Base-by-base conservation (phyloP, 2,329 filamentous ascomycete genomes). In the Davidsoniella australis region DNA sequence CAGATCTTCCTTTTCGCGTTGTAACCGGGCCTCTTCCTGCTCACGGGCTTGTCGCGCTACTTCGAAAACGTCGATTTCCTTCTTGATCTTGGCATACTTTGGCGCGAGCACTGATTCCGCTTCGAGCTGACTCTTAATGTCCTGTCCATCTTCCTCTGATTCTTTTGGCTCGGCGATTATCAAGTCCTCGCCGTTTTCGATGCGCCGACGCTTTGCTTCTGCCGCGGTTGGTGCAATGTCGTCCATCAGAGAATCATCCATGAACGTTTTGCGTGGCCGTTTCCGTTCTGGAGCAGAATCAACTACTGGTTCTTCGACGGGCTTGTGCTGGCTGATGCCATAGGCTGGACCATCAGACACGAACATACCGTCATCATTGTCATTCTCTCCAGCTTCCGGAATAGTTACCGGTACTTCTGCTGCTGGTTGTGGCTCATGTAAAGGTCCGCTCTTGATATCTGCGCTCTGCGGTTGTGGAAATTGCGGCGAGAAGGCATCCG, bases 201-300 rank as follows among this genome's bases (percentile, higher is more conserved):
- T 69, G 23, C 81, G 78, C 18, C 82, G 79, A n/a, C 80, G 77
- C 61, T 94, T 96, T 59, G 87, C 75, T 4, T 78, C 78, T 24
- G 82, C 78, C 3, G 84, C 79, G 1, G 80, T 85, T 0, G 87
- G 84, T 1, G 88, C 78, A 49, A 94, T 73, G 18, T 73, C 70
- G 12, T 86, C 78, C 61, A 89, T 75, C 7, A 82, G 63, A 41
- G 24, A 44, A 29, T 49, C 47, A 12, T 53, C 82, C 74, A 48
- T 75, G 65, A 46, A 62, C 63, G 1, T 61, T 62, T 4, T 65
- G 63, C 1, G 68, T 64, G 3, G 67, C 65, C 2, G 59, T 60
- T 20, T 74, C 63, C 57, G 78, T 78, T 26, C 67, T 38, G 17
- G 37, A 2, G 26, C 26, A 12, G 26, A 9, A 12, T 9, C 47